A percentile compares a stretch with the other conserved stretches of the same genome.
phyloP scores from a whole-genome alignment of 2,329 filamentous ascomycete species.

The Monosporascus sp. region DNA sequence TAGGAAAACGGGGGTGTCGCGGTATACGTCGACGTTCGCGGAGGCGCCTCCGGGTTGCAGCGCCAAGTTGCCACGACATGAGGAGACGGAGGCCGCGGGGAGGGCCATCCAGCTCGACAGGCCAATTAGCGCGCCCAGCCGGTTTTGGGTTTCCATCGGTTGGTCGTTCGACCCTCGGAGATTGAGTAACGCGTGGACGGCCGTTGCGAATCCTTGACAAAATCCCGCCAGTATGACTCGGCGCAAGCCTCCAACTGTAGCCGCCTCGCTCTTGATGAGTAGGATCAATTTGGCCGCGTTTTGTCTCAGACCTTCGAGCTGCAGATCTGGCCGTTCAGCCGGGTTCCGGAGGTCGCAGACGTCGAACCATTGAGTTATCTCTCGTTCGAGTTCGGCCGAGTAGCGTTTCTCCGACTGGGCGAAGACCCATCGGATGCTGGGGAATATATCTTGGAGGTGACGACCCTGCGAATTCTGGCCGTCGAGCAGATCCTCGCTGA shows the following conservation, averaged over 20 bases:
- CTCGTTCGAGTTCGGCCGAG: constrained; percentile 19
- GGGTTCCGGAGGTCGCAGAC: constrained; percentile 36
- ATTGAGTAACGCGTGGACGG: constrained; percentile 18
- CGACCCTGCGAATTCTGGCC: constrained; percentile 24
- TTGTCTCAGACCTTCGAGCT: constrained; percentile 33
- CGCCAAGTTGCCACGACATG: constrained; percentile 21
- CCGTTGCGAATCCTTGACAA: constrained; percentile 38
- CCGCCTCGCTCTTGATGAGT: constrained; percentile 30
- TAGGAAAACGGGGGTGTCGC: constrained; percentile 38
- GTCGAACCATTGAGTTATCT: constrained; percentile 45
- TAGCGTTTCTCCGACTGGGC: constrained; percentile 33
- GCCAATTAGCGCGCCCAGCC: constrained; percentile 13
- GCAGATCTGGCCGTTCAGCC: constrained; percentile 33
- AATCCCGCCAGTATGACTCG: constrained; percentile 39
- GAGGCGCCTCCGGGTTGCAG: constrained; percentile 8
- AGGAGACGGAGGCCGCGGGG: constrained; percentile 6
- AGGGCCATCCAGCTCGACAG: constrained; percentile 17
- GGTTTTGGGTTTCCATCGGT: not conserved
- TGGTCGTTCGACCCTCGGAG: constrained; percentile 3
- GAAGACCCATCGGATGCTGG: constrained; percentile 45
- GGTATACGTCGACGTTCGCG: constrained; percentile 22
- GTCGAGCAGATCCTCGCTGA: constrained; percentile 24
- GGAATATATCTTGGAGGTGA: constrained; percentile 34
- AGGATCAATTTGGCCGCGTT: constrained; percentile 26
- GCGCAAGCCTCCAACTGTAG: constrained; percentile 28